Evolutionary conservation across 2,329 filamentous ascomycete species (phyloP).

Genomic region (Didymella glomerata): DNA sequence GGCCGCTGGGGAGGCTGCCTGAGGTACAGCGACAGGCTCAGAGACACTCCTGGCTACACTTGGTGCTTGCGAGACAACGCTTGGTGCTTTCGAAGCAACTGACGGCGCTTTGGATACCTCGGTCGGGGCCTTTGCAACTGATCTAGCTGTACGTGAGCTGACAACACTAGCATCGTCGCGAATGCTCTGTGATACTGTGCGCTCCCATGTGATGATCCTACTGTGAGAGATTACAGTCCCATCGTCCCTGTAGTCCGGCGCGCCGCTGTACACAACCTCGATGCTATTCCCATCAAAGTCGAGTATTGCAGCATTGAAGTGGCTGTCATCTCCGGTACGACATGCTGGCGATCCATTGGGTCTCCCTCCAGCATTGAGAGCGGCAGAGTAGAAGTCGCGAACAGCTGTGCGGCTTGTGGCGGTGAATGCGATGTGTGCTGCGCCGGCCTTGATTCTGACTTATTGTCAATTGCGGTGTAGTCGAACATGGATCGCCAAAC

Average conservation of each 20-base stretch:
- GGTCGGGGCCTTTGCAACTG: slow-evolving; percentile 37
- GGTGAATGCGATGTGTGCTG: slow-evolving; percentile 71
- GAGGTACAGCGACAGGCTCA: slow-evolving; percentile 41
- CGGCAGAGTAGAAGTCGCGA: slow-evolving; percentile 74
- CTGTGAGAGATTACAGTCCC: slow-evolving; percentile 53
- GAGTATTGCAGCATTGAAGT: slow-evolving; percentile 70
- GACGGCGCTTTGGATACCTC: slow-evolving; percentile 39
- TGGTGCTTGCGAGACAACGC: slow-evolving; percentile 29
- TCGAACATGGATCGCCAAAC: slow-evolving; percentile 32
- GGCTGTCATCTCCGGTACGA: slow-evolving; percentile 62
- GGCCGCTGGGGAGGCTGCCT: slow-evolving; percentile 35
- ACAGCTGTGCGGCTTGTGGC: slow-evolving; percentile 72
- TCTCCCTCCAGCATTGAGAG: slow-evolving; percentile 69
- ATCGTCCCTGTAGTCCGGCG: slow-evolving; percentile 50
- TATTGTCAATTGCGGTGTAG: slow-evolving; percentile 34
- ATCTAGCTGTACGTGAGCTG: slow-evolving; percentile 38
- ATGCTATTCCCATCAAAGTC: slow-evolving; percentile 87
- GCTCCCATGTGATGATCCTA: slow-evolving; percentile 55
- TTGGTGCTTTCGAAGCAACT: slow-evolving; percentile 25
- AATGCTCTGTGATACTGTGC: slow-evolving; percentile 44
- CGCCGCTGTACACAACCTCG: slow-evolving; percentile 73
- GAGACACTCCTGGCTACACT: slow-evolving; percentile 46
- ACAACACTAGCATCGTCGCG: slow-evolving; percentile 45
- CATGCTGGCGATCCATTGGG: slow-evolving; percentile 65
- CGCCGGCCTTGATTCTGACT: slow-evolving; percentile 58